Conservation (phyloP, 768 basidiomycete genomes). For the Leccinum fibrillosum region DNA sequence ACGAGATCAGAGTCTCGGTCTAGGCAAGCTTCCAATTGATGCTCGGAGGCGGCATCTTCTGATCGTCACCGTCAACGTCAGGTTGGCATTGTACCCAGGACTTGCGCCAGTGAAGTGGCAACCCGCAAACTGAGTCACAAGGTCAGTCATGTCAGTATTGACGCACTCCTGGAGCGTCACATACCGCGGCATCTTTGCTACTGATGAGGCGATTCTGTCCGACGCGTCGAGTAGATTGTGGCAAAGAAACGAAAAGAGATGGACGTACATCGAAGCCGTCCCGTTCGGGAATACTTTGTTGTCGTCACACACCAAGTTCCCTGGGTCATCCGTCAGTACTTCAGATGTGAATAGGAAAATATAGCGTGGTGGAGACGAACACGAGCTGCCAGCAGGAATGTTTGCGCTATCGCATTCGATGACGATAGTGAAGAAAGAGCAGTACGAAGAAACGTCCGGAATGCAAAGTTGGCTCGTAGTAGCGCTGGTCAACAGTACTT, state of each 20-base stretch:
- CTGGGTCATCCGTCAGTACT: too few species aligned
- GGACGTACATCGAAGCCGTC: background rate
- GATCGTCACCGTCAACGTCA: background rate
- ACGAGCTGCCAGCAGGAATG: background rate
- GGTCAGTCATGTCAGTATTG: background rate
- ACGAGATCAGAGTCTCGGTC: background rate
- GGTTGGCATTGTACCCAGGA: background rate
- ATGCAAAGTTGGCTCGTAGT: background rate
- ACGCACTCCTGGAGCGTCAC: background rate
- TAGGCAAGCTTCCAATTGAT: background rate
- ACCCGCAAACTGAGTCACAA: background rate
- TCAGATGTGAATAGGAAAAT: background rate
- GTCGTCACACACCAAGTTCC: background rate
- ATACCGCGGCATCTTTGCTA: background rate
- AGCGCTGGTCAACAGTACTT: too few species aligned
- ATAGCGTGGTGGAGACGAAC: background rate
- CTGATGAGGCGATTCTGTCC: background rate
- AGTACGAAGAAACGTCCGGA: background rate
- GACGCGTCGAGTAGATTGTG: background rate
- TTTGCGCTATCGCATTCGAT: constrained; percentile 4
- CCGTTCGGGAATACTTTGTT: constrained; percentile 5
- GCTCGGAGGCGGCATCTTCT: background rate
- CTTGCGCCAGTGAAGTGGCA: background rate
- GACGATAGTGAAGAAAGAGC: constrained; percentile 9
- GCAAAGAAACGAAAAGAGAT: background rate